Evolutionary conservation across 106 monocot genomes (phyloP).

Genomic region (Dactylorhiza incarnata): DNA sequence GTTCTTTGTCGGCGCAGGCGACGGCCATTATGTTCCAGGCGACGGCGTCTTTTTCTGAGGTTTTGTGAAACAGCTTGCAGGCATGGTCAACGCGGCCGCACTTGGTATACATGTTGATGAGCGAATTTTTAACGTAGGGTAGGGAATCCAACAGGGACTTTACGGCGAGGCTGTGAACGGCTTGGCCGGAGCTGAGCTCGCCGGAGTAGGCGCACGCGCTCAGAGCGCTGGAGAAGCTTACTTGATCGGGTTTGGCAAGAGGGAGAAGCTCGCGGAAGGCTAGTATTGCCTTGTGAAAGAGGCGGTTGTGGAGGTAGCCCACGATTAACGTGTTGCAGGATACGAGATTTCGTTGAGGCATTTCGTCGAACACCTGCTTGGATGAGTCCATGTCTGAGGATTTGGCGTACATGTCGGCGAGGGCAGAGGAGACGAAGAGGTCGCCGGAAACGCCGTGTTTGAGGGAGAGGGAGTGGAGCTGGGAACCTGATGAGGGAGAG

Average conservation of each 20-base stretch:
- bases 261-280: slow-evolving; percentile 28
- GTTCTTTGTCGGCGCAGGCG: slow-evolving; percentile 5
- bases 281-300: slow-evolving; percentile 25
- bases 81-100: slow-evolving; percentile 44
- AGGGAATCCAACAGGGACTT: slow-evolving; percentile 16
- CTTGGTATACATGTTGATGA: slow-evolving; percentile 57
- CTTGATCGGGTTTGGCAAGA: slow-evolving; percentile 27
- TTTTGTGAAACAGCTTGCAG: slow-evolving; percentile 22
- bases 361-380: slow-evolving; percentile 33
- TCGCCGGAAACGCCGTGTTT: not conserved
- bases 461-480: slow-evolving; percentile 1
- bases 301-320: slow-evolving; percentile 23
- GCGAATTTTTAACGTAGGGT: slow-evolving; percentile 33
- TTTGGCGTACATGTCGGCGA: slow-evolving; percentile 6
- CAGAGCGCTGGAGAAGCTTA: slow-evolving; percentile 40
- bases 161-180: slow-evolving; percentile 34
- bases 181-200: slow-evolving; percentile 42
- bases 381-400: not conserved
- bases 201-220: slow-evolving; percentile 51
- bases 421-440: not conserved
- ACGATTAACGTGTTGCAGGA: slow-evolving; percentile 62
- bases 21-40: slow-evolving; percentile 59
- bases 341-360: slow-evolving; percentile 32
- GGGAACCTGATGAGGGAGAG: not conserved
- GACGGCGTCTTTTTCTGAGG: slow-evolving; percentile 42